Evolutionary conservation across 305 asterid genomes (phyloP), one percentile per base, ranked within the genome.

Genomic region (Petunia hybrid): DNA sequence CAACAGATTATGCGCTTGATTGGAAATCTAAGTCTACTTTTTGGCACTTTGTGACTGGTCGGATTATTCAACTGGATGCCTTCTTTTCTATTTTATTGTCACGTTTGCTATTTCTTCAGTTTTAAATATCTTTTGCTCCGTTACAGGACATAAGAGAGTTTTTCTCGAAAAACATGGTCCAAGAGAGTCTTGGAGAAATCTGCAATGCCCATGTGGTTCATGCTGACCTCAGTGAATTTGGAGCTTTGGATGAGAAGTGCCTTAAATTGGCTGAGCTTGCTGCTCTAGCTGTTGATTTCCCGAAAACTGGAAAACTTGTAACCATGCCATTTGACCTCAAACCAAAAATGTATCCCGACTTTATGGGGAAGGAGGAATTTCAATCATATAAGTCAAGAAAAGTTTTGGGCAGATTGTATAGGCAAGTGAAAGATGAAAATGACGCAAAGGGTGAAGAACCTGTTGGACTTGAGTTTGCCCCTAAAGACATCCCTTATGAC

Each of bases 171-270:
- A 93, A 92, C 90, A 92, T 96, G 91, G 98, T 93, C 82, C 92
- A 87, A 12, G 97, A 92, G 84, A 93, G 87, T 81, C 90, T 96
- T 2, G 98, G 99, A 42, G 48, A 97, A 7, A 96, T 96, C 76
- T 96, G 98, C 91, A 94, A 96, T 35, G 97, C 93, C 16, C 98
- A 96, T 12, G 99, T 96, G 57, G 99, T 93, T 81, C 97, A 94
- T 69, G 94, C 98, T 5, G 98, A 94, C 83, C 83, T 85, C 14
- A 88, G 98, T 76, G 92, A 86, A 59, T 10, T 70, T 51, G 98
- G 99, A 14, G 99, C 99, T 14, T 65, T 89, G 90, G 99, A 96
- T 35, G 91, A 93, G 82, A 96, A 93, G 82, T 96, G 99, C 86
- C 82, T 85, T 73, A 91, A 86, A 83, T 80, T 94, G 86, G 98